Base-by-base conservation (phyloP, 2,329 filamentous ascomycete species). In the Cladophialophora exuberans region DNA sequence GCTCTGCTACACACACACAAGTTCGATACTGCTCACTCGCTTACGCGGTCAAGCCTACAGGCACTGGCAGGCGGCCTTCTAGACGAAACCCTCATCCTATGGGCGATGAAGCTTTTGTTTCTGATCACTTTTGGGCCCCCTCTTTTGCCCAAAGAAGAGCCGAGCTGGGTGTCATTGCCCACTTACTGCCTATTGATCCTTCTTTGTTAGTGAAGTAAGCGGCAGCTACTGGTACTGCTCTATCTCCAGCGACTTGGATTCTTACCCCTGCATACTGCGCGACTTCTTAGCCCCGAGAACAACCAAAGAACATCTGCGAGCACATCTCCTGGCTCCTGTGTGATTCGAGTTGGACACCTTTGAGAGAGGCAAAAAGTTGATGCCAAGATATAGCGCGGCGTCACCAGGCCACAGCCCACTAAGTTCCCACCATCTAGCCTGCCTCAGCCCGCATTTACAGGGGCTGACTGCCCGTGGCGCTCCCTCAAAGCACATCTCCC, bases 21-120 rank as follows among this genome's bases (percentile, higher is more conserved):
- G n/a, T n/a, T n/a, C n/a, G n/a, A n/a, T n/a, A n/a, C n/a, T 49
- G 31, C 33, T 49, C 46, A 49, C 33, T 49, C 46, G 46, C 33
- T 49, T 49, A 49, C 35, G 46, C 22, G 33, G 23, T 49, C 22
- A 26, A 49, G 9, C 10, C 20, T 13, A 28, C n/a, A n/a, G n/a
- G n/a, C n/a, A n/a, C n/a, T n/a, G n/a, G n/a, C n/a, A n/a, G n/a
- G n/a, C n/a, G 20, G 15, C 46, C 39, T 6, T 41, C 33, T 49
- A 10, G 33, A 30, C 15, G 39, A 11, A 15, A n/a, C 22, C 10
- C 10, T 26, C 33, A 26, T 18, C 46, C 46, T 49, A 49, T 49
- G 17, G 23, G 35, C 46, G 9, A 22, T 18, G 22, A 17, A 22
- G 11, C 15, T 28, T 11, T 22, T 36, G 33, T 25, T 20, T 49